Conservation (phyloP, 2,329 filamentous ascomycete species). For the Aureobasidium sp. region DNA sequence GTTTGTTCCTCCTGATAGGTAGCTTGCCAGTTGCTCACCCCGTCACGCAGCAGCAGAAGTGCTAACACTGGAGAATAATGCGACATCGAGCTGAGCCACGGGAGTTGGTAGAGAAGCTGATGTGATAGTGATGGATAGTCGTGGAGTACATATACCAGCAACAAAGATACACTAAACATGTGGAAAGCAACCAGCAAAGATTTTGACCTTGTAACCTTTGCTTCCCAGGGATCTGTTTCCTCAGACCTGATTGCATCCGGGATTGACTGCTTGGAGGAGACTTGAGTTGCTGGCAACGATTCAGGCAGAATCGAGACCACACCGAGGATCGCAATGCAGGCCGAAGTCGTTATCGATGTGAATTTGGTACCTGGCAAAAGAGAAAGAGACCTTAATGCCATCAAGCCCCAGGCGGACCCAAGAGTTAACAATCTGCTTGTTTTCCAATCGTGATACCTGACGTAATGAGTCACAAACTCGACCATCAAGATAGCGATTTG, state of each 20-base stretch:
- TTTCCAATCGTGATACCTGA: background rate
- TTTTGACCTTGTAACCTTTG: background rate
- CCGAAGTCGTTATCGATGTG: background rate
- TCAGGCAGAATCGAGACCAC: background rate
- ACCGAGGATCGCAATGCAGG: background rate
- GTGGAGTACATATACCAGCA: background rate
- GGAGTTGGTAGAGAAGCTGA: background rate
- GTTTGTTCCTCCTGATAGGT: background rate
- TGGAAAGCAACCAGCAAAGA: background rate
- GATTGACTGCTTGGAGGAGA: fast-evolving
- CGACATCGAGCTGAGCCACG: background rate
- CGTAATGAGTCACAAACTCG: background rate
- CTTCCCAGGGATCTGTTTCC: background rate
- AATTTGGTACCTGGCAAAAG: background rate
- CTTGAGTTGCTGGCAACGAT: background rate
- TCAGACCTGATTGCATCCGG: background rate
- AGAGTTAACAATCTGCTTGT: background rate
- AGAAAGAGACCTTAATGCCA: background rate
- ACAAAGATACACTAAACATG: background rate
- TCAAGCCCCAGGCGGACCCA: background rate
- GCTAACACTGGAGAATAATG: background rate
- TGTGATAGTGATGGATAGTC: background rate
- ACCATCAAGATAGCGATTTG: background rate
- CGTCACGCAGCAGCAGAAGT: background rate
- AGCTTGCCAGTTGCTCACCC: background rate